A percentile compares a stretch with the other conserved stretches of the same genome.
phyloP scores from a whole-genome alignment of 2,329 filamentous ascomycete genomes.

The Piedraia hortae region DNA sequence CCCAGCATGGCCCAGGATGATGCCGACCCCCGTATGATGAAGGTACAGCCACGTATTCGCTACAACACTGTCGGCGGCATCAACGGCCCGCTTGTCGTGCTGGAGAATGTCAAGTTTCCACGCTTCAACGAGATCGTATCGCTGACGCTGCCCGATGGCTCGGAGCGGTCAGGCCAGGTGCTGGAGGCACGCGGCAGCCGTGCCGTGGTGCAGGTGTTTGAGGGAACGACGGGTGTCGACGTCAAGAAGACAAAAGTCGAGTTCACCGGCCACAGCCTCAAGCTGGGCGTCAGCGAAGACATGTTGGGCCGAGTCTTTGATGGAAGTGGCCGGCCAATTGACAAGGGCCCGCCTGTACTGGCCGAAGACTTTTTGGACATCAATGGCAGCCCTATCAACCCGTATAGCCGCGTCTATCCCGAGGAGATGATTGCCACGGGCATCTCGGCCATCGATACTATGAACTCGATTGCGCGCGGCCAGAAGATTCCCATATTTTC shows the following conservation, averaged over 20 bases:
- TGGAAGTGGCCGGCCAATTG: slow-evolving; percentile 88
- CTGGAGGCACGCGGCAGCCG: slow-evolving; percentile 88
- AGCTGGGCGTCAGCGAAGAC: slow-evolving; percentile 96
- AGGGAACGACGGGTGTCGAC: slow-evolving; percentile 90
- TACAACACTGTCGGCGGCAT: slow-evolving; percentile 98
- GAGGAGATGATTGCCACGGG: slow-evolving; percentile 99
- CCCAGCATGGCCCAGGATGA: slow-evolving; percentile 10
- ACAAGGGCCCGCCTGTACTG: slow-evolving; percentile 94
- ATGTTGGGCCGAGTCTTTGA: slow-evolving; percentile 98
- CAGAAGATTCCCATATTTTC: slow-evolving; percentile 99
- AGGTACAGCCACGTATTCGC: slow-evolving; percentile 43
- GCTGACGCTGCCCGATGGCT: slow-evolving; percentile 83
- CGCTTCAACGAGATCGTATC: slow-evolving; percentile 92
- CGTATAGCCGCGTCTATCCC: slow-evolving; percentile 89
- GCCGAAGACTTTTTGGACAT: slow-evolving; percentile 97
- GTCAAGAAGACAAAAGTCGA: slow-evolving; percentile 98
- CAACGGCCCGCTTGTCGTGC: slow-evolving; percentile 89
- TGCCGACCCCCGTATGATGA: slow-evolving; percentile 23
- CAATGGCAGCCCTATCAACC: slow-evolving; percentile 96
- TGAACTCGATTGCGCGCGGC: slow-evolving; percentile 77
- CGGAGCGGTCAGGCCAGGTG: slow-evolving; percentile 79
- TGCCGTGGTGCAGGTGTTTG: slow-evolving; percentile 94
- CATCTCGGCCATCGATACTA: slow-evolving; percentile 96
- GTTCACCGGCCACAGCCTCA: slow-evolving; percentile 88
- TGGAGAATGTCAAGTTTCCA: slow-evolving; percentile 97